Evolutionary conservation across 179 eudicot genomes (phyloP).

Genomic region (Amaranthus tricolor): DNA sequence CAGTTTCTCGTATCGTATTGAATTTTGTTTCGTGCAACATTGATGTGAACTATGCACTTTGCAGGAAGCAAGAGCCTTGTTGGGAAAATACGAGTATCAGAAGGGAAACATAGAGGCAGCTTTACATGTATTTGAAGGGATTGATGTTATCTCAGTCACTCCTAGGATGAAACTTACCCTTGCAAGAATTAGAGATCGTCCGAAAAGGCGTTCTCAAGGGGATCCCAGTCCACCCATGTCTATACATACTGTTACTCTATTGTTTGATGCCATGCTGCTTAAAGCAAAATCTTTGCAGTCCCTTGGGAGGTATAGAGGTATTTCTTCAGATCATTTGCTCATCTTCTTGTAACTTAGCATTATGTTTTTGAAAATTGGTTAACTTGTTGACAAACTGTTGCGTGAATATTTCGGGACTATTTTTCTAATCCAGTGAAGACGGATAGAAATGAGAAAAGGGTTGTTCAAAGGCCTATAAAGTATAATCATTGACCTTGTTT

Average conservation of each 20-base stretch:
- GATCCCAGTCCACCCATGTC: constrained; percentile 54
- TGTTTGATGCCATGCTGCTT: constrained; percentile 70
- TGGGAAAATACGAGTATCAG: constrained; percentile 90
- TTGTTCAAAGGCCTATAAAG: not conserved
- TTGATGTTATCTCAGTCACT: constrained; percentile 59
- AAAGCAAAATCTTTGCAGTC: constrained; percentile 84
- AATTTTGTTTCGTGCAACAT: not conserved
- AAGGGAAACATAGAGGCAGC: constrained; percentile 93
- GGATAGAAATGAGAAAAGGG: not conserved
- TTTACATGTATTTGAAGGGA: constrained; percentile 89
- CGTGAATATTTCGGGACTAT: not conserved
- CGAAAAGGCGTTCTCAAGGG: constrained; percentile 46
- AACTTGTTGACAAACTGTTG: not conserved
- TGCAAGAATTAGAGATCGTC: constrained; percentile 42
- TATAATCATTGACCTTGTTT: not conserved
- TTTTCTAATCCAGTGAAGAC: not conserved
- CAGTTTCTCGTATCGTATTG: too few relatives aligned
- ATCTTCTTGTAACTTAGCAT: not conserved
- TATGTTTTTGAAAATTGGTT: not conserved
- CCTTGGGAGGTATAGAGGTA: constrained; percentile 82
- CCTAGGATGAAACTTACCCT: constrained; percentile 72
- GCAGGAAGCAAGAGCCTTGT: constrained; percentile 94
- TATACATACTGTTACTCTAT: constrained; percentile 60
- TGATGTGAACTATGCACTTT: constrained; percentile 19
- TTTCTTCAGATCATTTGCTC: not conserved